Evolutionary conservation across 257 asterid genomes (phyloP), one percentile per base, ranked within the genome.

Genomic region (Jasminum sambac): DNA sequence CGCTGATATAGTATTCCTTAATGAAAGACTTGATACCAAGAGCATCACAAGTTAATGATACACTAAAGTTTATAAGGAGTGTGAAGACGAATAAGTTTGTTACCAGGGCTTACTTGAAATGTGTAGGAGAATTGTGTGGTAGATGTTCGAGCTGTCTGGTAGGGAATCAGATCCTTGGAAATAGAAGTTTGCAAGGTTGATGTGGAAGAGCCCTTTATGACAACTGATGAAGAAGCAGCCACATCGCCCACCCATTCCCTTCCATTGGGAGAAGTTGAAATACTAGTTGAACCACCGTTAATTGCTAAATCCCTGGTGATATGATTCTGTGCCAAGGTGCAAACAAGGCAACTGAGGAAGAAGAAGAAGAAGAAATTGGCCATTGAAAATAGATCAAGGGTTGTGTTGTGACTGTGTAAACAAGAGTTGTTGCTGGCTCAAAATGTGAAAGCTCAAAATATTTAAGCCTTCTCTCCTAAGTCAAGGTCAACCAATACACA

Each of bases 161-260:
- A 40, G 21, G 78, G 81, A 67, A 70, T 60, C 8, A 48, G 79
- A 69, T 81, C 82, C 13, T 44, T 77, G 13, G 66, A 39, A 12
- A 5, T 30, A 30, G 46, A 69, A n/a, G 44, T 57, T 21, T 30
- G 57, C 8, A 16, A 16, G 9, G 17, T 67, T 13, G 83, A 76
- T 23, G 77, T 74, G n/a, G 89, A 84, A 65, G 77, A 73, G 61
- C 90, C 90, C 5, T 65, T 78, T 40, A 84, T 25, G 2, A 55
- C 78, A 16, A 82, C 34, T 34, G 63, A 63, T 34, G n/a, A n/a
- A n/a, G 52, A 37, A 39, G 87, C 40, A 44, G 10, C 50, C 4
- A 17, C 11, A 63, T 87, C 94, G 52, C 87, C 87, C 19, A 72
- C 37, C 89, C 87, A 87, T 72, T 72, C 8, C 11, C 82, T 77